These are phyloP conservation scores for Pseudogymnoascus verrucosus DNA, from an alignment of 2,329 filamentous ascomycete genomes.

Conservation along the genomic window DNA sequence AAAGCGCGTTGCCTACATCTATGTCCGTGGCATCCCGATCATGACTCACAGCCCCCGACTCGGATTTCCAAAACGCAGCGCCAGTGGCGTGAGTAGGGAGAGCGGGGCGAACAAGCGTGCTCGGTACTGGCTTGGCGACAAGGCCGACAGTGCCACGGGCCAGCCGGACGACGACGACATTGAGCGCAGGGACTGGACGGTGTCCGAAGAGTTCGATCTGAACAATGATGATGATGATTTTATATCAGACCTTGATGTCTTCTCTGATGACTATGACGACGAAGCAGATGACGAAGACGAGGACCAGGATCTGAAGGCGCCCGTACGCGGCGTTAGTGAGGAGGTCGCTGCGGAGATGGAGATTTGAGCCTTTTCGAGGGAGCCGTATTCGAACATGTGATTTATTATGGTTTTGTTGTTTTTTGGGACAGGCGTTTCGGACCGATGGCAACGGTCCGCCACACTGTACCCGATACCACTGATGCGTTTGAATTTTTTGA, in stretches of 20 bases:
- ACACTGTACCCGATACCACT: conserved; percentile 8
- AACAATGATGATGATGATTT: conserved; percentile 41
- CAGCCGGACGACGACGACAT: conserved; percentile 36
- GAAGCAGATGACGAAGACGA: conserved; percentile 16
- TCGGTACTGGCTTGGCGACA: conserved; percentile 78
- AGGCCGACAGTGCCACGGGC: conserved; percentile 36
- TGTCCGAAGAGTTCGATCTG: conserved; percentile 40
- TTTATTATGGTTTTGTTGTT: conserved; percentile 1
- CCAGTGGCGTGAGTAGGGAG: conserved; percentile 27
- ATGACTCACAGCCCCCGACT: conserved; percentile 55
- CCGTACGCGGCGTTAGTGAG: conserved; percentile 50
- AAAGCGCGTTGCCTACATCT: conserved; percentile 91
- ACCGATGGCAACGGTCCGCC: conserved; percentile 9
- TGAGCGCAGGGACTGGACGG: conserved; percentile 23
- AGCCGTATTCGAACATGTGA: conserved; percentile 6
- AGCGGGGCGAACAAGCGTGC: conserved; percentile 69
- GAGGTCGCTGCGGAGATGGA: conserved; percentile 57
- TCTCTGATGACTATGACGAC: conserved; percentile 28
- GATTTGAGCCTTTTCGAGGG: conserved; percentile 28
- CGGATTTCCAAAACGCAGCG: conserved; percentile 22
- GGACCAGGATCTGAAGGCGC: conserved; percentile 20
- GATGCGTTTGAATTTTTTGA: background rate
- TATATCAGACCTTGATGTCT: conserved; percentile 40
- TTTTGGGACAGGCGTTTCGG: conserved; percentile 9
- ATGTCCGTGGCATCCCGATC: conserved; percentile 79